A percentile compares a stretch with the other conserved stretches of the same genome.
Evolutionary conservation across 345 rosid species (phyloP).

Genomic region (Boechera stricta): DNA sequence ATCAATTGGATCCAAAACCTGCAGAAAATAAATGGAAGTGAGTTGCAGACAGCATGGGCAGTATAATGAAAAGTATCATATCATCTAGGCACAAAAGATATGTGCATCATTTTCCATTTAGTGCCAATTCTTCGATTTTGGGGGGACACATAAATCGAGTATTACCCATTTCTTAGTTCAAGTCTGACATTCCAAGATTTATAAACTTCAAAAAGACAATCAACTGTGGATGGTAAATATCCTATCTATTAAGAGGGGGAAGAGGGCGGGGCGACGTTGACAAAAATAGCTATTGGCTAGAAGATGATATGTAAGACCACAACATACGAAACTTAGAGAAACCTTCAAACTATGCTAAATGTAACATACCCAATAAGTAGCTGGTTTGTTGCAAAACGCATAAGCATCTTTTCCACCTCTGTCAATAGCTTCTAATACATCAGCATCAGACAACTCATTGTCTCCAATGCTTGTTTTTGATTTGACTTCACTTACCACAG

Average conservation of each 20-base stretch:
- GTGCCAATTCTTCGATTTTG: not conserved
- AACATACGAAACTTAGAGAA: not conserved
- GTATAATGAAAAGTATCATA: not conserved
- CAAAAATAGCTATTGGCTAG: not conserved
- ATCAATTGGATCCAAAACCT: slow-evolving; percentile 92
- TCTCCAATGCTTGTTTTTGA: slow-evolving; percentile 52
- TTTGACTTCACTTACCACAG: slow-evolving; percentile 64
- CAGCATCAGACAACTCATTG: slow-evolving; percentile 56
- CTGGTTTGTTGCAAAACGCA: slow-evolving; percentile 67
- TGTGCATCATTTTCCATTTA: not conserved
- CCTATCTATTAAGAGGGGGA: not conserved
- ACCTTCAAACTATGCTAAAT: not conserved
- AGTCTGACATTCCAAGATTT: not conserved
- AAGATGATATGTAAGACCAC: not conserved
- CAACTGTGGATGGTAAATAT: not conserved
- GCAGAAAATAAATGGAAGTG: slow-evolving; percentile 39
- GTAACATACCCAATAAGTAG: slow-evolving; percentile 80
- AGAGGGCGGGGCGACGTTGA: not conserved
- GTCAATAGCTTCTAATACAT: slow-evolving; percentile 81
- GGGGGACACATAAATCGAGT: not conserved
- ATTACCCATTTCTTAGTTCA: not conserved
- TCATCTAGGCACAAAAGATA: not conserved
- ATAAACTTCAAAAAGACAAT: slow-evolving; percentile 26
- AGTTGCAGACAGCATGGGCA: not conserved
- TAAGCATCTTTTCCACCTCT: slow-evolving; percentile 72